phyloP scores from a whole-genome alignment of 768 basidiomycete genomes.

The Thelephora ganbajun region DNA sequence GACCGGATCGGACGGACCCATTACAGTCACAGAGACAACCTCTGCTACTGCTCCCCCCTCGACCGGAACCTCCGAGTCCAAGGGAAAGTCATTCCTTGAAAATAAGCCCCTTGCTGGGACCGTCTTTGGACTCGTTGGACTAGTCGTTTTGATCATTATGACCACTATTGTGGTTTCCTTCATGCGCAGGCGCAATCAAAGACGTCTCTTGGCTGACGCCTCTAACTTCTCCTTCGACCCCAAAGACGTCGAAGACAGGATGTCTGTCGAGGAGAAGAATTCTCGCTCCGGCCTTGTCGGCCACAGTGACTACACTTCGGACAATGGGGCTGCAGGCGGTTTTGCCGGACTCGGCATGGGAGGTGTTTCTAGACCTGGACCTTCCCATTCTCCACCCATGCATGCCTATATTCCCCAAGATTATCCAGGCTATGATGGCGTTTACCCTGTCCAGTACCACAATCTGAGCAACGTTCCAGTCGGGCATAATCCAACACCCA shows the following conservation, averaged over 20 bases:
- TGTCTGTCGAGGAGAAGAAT: background rate
- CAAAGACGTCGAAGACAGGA: conserved; percentile 2
- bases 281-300: background rate
- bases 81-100: conserved; percentile 33
- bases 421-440: background rate
- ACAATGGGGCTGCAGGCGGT: too few relatives aligned
- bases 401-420: background rate
- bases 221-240: conserved; percentile 9
- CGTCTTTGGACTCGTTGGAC: conserved; percentile 29
- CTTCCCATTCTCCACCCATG: background rate
- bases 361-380: background rate
- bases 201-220: conserved; percentile 14
- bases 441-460: background rate
- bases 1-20: background rate
- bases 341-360: too few relatives aligned
- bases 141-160: conserved; percentile 27
- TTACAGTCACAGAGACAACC: conserved; percentile 7
- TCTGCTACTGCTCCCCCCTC: conserved; percentile 7
- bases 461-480: too few relatives aligned
- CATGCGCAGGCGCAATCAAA: conserved; percentile 34
- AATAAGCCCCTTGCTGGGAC: conserved; percentile 56
- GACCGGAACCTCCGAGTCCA: conserved; percentile 13
- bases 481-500: background rate
- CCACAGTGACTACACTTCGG: background rate
- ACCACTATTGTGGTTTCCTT: conserved; percentile 25